phyloP scores from a whole-genome alignment of 192 early-diverging fungal genomes.

The Coemansia biformis region DNA sequence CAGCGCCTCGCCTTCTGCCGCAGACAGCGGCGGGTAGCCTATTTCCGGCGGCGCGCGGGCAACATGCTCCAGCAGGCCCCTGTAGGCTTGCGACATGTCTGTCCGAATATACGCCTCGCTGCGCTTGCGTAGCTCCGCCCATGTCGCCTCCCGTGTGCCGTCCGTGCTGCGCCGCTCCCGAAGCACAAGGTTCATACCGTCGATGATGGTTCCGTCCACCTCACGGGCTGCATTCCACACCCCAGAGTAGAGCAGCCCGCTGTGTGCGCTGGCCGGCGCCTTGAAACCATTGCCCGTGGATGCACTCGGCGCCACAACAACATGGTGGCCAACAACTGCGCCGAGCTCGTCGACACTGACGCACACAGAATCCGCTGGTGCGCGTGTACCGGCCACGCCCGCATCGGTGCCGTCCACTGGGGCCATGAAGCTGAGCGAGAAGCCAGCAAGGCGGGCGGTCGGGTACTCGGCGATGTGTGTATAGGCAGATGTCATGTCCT shows the following conservation, averaged over 20 bases:
- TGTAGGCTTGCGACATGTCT: slow-evolving; percentile 20
- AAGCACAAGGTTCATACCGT: slow-evolving; percentile 16
- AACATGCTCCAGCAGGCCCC: neutral
- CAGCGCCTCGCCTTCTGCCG: neutral
- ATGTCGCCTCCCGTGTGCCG: slow-evolving; percentile 7
- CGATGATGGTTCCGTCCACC: slow-evolving; percentile 7
- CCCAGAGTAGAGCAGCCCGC: neutral
- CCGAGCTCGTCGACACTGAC: slow-evolving; percentile 25
- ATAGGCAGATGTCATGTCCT: slow-evolving; percentile 13
- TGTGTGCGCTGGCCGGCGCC: too few relatives aligned
- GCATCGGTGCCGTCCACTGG: neutral
- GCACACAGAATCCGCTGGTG: slow-evolving; percentile 6
- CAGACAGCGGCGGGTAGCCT: neutral
- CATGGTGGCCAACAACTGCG: slow-evolving; percentile 13
- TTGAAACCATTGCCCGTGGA: neutral
- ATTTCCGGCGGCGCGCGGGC: too few relatives aligned
- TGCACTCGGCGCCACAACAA: slow-evolving; percentile 2
- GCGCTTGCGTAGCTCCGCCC: slow-evolving; percentile 23
- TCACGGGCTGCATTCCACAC: slow-evolving; percentile 4
- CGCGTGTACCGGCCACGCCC: neutral
- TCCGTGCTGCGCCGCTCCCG: slow-evolving; percentile 6
- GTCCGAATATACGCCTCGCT: slow-evolving; percentile 18
- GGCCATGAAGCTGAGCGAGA: slow-evolving; percentile 6
- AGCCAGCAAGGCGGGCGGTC: slow-evolving; percentile 14
- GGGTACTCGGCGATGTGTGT: slow-evolving; percentile 14